Percentiles rank a stretch among this genome's conserved stretches.
These are phyloP conservation scores for Monilinia aucupariae DNA, from an alignment of 2,329 filamentous ascomycete genomes.

Conservation along the genomic window DNA sequence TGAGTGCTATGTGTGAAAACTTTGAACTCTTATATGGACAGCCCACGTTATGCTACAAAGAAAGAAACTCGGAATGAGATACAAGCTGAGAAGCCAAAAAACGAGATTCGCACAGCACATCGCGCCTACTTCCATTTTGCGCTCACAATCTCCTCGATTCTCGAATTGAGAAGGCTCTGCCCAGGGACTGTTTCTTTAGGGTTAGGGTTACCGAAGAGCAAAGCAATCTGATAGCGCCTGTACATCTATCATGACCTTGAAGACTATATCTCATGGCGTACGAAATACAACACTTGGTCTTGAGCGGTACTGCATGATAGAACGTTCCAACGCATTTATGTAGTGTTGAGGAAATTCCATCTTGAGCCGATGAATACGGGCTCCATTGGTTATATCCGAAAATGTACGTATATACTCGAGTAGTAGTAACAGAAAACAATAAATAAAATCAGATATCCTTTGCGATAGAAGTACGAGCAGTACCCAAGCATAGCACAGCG, in stretches of 20 bases:
- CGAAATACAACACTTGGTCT: not conserved
- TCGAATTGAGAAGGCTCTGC: not conserved
- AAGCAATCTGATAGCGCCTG: no score
- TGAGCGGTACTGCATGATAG: not conserved
- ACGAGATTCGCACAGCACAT: not conserved
- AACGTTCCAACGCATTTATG: not conserved
- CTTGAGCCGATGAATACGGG: not conserved
- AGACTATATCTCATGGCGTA: not conserved
- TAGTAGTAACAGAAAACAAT: not conserved
- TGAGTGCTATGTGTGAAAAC: not conserved
- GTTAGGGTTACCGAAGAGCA: not conserved
- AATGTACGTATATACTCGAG: not conserved
- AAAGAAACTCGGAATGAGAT: not conserved
- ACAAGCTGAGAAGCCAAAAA: not conserved
- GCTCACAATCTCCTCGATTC: not conserved
- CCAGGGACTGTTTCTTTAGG: not conserved
- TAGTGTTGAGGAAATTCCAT: not conserved
- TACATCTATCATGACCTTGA: not conserved
- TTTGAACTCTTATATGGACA: not conserved
- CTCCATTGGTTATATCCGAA: not conserved
- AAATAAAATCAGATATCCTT: not conserved
- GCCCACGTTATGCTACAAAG: not conserved
- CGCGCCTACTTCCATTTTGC: not conserved
- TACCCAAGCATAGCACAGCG: not conserved
- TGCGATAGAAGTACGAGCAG: no score